A percentile compares a stretch with the other conserved stretches of the same genome.
These are phyloP conservation scores for Tagetes erecta DNA, from an alignment of 129 eudicot genomes.

Conservation along the genomic window DNA sequence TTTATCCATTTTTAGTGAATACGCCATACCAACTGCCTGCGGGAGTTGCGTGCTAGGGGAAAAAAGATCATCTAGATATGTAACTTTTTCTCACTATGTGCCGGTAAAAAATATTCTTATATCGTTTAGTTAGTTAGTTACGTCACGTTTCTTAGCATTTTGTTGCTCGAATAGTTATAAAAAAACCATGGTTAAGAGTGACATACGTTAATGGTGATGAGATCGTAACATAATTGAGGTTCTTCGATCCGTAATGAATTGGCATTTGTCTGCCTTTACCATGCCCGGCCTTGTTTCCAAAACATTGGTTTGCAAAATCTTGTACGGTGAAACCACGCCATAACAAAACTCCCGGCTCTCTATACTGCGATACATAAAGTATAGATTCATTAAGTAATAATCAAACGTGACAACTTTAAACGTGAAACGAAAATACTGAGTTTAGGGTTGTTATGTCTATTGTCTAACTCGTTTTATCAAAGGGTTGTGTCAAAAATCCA, in stretches of 20 bases:
- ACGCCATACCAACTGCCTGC: slow-evolving; percentile 88
- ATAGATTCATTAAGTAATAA: too few species aligned
- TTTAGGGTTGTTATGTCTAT: too few species aligned
- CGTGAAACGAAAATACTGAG: too few species aligned
- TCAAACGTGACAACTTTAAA: too few species aligned
- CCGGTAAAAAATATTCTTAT: too few species aligned
- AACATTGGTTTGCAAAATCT: slow-evolving; percentile 69
- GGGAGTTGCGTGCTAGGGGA: slow-evolving; percentile 74
- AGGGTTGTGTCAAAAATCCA: too few species aligned
- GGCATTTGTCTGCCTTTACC: slow-evolving; percentile 97
- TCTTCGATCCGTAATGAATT: slow-evolving; percentile 67
- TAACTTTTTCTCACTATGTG: too few species aligned
- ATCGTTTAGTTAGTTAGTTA: too few species aligned
- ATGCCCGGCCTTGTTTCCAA: slow-evolving; percentile 54
- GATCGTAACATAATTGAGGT: slow-evolving; percentile 59
- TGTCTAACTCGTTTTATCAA: too few species aligned
- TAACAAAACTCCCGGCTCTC: slow-evolving; percentile 77
- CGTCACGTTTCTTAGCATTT: not conserved
- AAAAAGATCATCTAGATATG: not conserved
- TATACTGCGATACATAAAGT: slow-evolving; percentile 47
- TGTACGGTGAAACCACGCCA: slow-evolving; percentile 85
- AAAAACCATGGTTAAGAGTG: not conserved
- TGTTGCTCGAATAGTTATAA: not conserved
- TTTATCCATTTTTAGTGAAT: slow-evolving; percentile 64
- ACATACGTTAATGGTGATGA: slow-evolving; percentile 77